Conservation (phyloP, 1,284 basidiomycete genomes). For the Marasmius fiardii region DNA sequence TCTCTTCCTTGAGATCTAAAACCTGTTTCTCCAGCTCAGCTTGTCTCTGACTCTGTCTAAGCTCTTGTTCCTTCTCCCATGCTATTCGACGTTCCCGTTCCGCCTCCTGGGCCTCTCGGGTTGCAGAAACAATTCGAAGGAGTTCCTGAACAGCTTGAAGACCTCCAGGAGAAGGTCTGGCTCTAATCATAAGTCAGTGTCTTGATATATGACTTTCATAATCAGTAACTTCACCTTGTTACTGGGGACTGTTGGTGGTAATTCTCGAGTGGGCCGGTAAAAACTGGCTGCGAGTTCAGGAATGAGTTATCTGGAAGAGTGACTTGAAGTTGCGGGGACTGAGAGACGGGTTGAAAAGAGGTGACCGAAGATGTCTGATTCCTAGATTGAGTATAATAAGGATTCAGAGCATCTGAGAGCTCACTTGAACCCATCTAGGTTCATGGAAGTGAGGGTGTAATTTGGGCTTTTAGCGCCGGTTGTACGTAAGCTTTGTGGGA, state of each 20-base stretch:
- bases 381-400: constrained; percentile 48
- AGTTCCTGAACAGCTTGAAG: constrained; percentile 54
- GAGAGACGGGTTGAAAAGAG: constrained; percentile 23
- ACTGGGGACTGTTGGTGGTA: neutral
- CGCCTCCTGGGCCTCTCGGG: constrained; percentile 52
- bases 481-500: constrained; percentile 1
- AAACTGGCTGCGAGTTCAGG: no score
- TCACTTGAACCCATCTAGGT: constrained; percentile 47
- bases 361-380: constrained; percentile 14
- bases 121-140: constrained; percentile 47
- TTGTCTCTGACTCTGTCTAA: constrained; percentile 47
- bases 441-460: constrained; percentile 4
- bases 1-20: constrained; percentile 55
- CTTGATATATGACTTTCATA: neutral
- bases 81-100: constrained; percentile 53
- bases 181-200: neutral
- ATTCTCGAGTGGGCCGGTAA: neutral
- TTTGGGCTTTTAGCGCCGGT: neutral
- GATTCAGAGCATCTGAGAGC: constrained; percentile 74
- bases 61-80: constrained; percentile 71
- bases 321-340: constrained; percentile 43
- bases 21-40: constrained; percentile 58
- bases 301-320: constrained; percentile 41
- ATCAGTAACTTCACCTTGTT: neutral
- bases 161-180: constrained; percentile 27